Conservation (phyloP, 345 rosid species). For the Erodium maritimum region DNA sequence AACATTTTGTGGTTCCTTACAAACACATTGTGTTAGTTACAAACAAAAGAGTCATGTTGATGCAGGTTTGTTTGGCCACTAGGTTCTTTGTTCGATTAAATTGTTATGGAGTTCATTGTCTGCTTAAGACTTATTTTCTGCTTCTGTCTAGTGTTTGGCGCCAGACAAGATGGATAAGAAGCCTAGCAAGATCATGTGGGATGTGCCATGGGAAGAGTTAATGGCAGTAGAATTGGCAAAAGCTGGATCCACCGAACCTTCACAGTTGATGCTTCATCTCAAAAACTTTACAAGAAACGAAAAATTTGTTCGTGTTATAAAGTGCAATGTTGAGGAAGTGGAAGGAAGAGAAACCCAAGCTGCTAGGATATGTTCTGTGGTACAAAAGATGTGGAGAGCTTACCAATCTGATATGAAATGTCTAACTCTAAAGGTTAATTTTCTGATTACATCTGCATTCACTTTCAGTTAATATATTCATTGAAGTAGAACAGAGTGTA, state of each 20-base stretch:
- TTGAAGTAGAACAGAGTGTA: no score
- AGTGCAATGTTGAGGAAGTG: conserved; percentile 49
- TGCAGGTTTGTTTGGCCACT: conserved; percentile 47
- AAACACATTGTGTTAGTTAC: conserved; percentile 74
- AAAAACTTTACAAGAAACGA: conserved; percentile 76
- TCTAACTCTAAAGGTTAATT: conserved; percentile 42
- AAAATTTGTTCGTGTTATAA: conserved; percentile 72
- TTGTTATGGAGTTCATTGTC: neutral
- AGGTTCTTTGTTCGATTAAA: conserved; percentile 5
- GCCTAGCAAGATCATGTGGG: conserved; percentile 94
- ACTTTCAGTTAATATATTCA: conserved; percentile 1
- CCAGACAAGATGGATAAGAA: conserved; percentile 77
- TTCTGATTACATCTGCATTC: neutral
- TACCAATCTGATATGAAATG: conserved; percentile 53
- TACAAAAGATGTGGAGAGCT: conserved; percentile 76
- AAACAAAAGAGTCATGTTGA: conserved; percentile 66
- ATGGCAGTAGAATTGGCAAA: conserved; percentile 94
- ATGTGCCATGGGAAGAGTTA: conserved; percentile 90
- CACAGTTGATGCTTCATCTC: conserved; percentile 83
- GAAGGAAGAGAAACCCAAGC: conserved; percentile 69
- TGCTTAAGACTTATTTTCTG: conserved; percentile 3
- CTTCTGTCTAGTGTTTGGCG: conserved; percentile 45
- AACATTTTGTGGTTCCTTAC: conserved; percentile 65
- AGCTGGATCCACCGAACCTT: conserved; percentile 65
- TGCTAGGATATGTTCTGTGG: conserved; percentile 67